Conservation (phyloP, 768 basidiomycete species). For the Dictyophora rubrovolvata region DNA sequence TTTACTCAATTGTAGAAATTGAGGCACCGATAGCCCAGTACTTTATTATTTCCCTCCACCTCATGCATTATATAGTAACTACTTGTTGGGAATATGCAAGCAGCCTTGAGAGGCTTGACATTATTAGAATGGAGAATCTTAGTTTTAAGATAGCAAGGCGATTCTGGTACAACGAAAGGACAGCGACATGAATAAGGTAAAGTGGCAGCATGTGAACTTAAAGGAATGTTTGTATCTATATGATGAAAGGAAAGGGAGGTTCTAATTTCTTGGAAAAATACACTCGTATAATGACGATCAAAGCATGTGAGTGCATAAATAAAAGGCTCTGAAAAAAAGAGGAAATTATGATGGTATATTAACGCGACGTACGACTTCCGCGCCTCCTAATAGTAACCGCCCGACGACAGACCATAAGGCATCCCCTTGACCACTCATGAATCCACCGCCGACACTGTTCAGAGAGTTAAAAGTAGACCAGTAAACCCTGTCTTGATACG, state of each 20-base stretch:
- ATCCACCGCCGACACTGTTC: slow-evolving; percentile 62
- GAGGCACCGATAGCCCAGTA: background rate
- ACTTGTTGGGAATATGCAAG: background rate
- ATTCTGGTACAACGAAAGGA: background rate
- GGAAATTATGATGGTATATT: slow-evolving; percentile 6
- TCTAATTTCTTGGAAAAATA: background rate
- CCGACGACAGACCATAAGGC: slow-evolving; percentile 64
- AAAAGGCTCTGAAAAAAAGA: background rate
- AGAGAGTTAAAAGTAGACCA: slow-evolving; percentile 75
- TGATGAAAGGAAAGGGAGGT: no score
- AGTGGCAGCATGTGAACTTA: background rate
- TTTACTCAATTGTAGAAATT: background rate
- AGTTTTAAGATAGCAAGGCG: no score
- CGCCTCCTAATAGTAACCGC: slow-evolving; percentile 28
- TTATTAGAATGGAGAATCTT: background rate
- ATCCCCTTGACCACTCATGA: slow-evolving; percentile 36
- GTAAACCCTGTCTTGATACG: slow-evolving; percentile 65
- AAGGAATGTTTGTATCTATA: background rate
- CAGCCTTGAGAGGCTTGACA: background rate
- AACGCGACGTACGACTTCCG: slow-evolving; percentile 6
- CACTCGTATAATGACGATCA: background rate
- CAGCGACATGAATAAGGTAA: background rate
- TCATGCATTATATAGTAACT: background rate
- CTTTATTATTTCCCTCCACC: background rate
- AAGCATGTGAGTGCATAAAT: background rate